phyloP scores from a whole-genome alignment of 805 yeast species.

The Schizosaccharomyces octosporus region DNA sequence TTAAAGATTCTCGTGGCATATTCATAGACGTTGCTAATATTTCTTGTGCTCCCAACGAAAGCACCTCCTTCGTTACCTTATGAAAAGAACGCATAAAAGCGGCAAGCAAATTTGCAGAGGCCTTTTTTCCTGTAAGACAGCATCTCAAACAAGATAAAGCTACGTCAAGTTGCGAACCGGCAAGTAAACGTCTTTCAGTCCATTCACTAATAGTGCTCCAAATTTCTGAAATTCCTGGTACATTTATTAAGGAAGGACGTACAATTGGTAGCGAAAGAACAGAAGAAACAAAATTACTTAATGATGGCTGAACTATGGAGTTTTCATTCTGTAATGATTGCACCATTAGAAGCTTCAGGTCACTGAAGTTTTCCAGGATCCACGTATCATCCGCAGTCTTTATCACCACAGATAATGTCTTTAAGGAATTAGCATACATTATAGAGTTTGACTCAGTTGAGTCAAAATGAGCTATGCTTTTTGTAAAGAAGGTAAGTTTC shows the following conservation, averaged over 20 bases:
- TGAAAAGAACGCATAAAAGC: constrained; percentile 36
- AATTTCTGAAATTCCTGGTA: background rate
- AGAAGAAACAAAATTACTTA: background rate
- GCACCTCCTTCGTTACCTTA: constrained; percentile 33
- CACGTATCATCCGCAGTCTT: constrained; percentile 55
- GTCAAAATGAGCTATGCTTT: constrained; percentile 60
- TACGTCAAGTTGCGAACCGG: background rate
- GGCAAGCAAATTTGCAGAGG: constrained; percentile 36
- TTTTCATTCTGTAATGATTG: constrained; percentile 62
- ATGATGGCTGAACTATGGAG: constrained; percentile 62
- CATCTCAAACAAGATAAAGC: background rate
- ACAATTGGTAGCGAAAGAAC: background rate
- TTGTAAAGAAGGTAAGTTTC: constrained; percentile 65
- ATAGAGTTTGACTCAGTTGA: constrained; percentile 32
- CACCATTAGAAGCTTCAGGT: constrained; percentile 50
- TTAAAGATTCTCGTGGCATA: constrained; percentile 12
- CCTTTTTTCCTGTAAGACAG: constrained; percentile 28
- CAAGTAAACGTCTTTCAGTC: background rate
- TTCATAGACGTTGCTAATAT: constrained; percentile 37
- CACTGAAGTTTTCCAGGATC: constrained; percentile 47
- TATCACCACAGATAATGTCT: constrained; percentile 61
- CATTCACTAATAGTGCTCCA: background rate
- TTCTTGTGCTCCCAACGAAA: constrained; percentile 28
- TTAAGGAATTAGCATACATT: constrained; percentile 69
- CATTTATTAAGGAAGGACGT: background rate